phyloP scores from a whole-genome alignment of 805 yeast genomes.

The Monosporozyma aerobia region DNA sequence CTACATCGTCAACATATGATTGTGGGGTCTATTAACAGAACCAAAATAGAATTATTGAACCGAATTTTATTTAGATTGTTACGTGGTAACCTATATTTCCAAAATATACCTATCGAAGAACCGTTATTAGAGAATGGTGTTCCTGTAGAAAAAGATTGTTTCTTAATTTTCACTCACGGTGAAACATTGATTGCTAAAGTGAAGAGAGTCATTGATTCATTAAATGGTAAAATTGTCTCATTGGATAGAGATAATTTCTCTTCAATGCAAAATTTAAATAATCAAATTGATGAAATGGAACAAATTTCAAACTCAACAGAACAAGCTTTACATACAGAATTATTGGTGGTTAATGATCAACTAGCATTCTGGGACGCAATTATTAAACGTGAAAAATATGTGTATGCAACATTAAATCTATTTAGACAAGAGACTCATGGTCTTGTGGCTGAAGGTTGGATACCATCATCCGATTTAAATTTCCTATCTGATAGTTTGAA shows the following conservation, averaged over 20 bases:
- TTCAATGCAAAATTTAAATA: slow-evolving; percentile 34
- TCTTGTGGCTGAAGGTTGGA: slow-evolving; percentile 93
- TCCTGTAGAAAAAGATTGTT: slow-evolving; percentile 62
- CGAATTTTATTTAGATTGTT: slow-evolving; percentile 85
- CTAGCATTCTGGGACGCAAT: slow-evolving; percentile 64
- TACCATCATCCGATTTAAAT: slow-evolving; percentile 69
- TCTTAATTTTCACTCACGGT: slow-evolving; percentile 91
- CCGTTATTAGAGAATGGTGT: slow-evolving; percentile 53
- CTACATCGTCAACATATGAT: slow-evolving; percentile 27
- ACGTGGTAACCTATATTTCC: slow-evolving; percentile 83
- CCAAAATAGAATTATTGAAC: slow-evolving; percentile 60
- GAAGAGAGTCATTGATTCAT: slow-evolving; percentile 75
- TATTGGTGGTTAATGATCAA: slow-evolving; percentile 67
- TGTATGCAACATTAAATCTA: slow-evolving; percentile 65
- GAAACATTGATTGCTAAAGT: slow-evolving; percentile 60
- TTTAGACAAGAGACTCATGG: slow-evolving; percentile 81
- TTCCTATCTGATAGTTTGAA: slow-evolving; percentile 58
- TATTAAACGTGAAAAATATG: slow-evolving; percentile 71
- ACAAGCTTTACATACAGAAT: slow-evolving; percentile 64
- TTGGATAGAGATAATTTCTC: slow-evolving; percentile 37
- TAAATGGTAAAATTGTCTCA: slow-evolving; percentile 60
- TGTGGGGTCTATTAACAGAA: slow-evolving; percentile 75
- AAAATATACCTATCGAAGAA: slow-evolving; percentile 62
- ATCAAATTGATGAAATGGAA: slow-evolving; percentile 44
- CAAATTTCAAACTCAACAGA: slow-evolving; percentile 58